Base-by-base conservation (phyloP, 441 rosid genomes). In the Erodium trifolium region DNA sequence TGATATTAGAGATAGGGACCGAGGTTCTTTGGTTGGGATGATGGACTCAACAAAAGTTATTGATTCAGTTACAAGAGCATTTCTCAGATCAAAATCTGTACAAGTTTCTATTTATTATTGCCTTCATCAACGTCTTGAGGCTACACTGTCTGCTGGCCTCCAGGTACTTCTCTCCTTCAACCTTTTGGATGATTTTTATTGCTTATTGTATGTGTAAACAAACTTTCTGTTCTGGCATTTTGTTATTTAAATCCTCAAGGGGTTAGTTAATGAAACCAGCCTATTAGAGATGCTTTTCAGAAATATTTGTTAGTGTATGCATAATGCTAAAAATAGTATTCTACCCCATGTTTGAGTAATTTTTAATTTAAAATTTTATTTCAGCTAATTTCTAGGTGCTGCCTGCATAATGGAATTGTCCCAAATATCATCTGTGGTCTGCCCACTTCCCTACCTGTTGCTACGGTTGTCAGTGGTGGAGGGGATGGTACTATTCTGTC, bases 341-440 rank as follows among this genome's bases (percentile, higher is more conserved):
- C 27, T 59, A 75, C 65, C 13, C 62, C 65, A 35, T 73, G 57
- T 43, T 55, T 45, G 19, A 51, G 29, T 29, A 11, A 2, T 13
- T 31, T 29, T 63, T 62, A 27, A 57, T 57, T 5, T 5, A 47
- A 27, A 69, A 18, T 71, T 65, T 68, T 63, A 67, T 71, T 78
- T 78, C 94, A 94, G 98, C 82, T 92, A 70, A 80, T 94, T 78
- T 80, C 87, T 78, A 86, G 99, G 79, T 92, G 97, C 78, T 94
- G 98, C 82, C 87, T 94, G 65, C 89, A 85, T 73, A 88, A 77
- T 74, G 91, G 88, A 77, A 78, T 85, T 65, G 80, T 94, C 73
- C 90, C 94, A 37, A 82, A 84, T 79, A 79, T 92, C 72, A 89
- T 94, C 62, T 94, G 99, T 67, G 99, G 98, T 70, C 81, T 94